These are phyloP conservation scores for Cercospora beticola DNA, from an alignment of 2,329 filamentous ascomycete genomes.

Conservation along the genomic window DNA sequence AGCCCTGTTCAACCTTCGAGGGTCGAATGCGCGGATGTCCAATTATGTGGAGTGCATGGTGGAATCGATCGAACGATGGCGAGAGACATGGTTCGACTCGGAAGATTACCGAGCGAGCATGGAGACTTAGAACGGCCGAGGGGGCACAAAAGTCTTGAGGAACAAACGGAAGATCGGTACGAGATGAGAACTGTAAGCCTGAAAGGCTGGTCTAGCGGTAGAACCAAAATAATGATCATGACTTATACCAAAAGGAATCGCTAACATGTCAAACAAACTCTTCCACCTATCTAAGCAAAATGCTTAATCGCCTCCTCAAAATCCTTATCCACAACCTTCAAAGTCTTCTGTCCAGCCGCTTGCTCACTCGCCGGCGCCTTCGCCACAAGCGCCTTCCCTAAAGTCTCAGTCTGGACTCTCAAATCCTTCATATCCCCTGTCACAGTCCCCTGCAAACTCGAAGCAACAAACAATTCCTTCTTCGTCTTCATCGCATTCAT, in stretches of 20 bases:
- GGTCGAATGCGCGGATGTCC: not conserved
- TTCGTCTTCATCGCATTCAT: constrained; percentile 23
- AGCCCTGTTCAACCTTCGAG: not conserved
- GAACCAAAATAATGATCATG: not conserved
- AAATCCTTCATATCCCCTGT: constrained; percentile 25
- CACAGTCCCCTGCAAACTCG: constrained; percentile 23
- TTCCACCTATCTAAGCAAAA: constrained; percentile 18
- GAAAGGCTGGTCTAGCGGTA: too few species aligned
- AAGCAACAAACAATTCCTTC: constrained; percentile 20
- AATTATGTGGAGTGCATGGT: not conserved
- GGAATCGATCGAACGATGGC: not conserved
- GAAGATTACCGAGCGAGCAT: not conserved
- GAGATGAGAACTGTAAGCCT: not conserved
- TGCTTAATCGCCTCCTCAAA: constrained; percentile 25
- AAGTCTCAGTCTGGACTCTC: constrained; percentile 19
- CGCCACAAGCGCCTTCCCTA: constrained; percentile 22
- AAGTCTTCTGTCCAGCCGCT: constrained; percentile 16
- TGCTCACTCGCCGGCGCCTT: constrained; percentile 22
- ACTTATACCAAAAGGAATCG: not conserved
- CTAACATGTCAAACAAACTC: not conserved
- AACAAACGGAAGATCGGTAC: not conserved
- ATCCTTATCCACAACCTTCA: constrained; percentile 24
- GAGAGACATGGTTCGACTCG: not conserved
- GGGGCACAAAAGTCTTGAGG: not conserved
- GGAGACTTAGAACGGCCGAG: not conserved